Conservation (phyloP, 768 basidiomycete genomes). For the Lentinula sp. region DNA sequence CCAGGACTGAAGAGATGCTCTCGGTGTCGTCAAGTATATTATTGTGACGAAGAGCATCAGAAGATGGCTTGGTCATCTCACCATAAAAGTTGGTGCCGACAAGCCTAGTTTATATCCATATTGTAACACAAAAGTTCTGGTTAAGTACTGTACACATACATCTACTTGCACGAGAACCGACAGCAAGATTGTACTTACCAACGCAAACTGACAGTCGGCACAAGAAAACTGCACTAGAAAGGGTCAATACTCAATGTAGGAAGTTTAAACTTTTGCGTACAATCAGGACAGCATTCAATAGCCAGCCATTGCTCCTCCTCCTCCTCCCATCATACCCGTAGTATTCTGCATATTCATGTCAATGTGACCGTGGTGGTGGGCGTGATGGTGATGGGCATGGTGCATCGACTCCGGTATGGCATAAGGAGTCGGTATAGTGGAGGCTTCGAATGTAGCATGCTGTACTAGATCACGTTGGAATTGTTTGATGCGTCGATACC, state of each 20-base stretch:
- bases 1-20: conserved; percentile 8
- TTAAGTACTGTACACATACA: no score
- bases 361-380: neutral
- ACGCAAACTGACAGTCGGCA: no score
- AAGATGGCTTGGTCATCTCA: conserved; percentile 14
- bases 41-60: conserved; percentile 14
- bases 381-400: neutral
- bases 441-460: neutral
- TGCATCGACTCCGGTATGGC: neutral
- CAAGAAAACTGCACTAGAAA: no score
- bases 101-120: neutral
- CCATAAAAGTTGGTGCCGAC: conserved; percentile 1
- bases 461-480: neutral
- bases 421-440: neutral
- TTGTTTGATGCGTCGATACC: neutral
- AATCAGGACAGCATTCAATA: neutral
- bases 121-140: neutral
- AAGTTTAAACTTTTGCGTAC: no score
- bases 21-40: conserved; percentile 6
- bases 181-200: no score
- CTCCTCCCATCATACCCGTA: neutral
- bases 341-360: neutral
- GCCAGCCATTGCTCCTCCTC: neutral
- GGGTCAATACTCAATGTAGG: no score
- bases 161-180: no score